Percentiles rank a stretch among this genome's conserved stretches.
Evolutionary conservation across 805 yeast genomes (phyloP).

Genomic region (Cyberlindnera nakhonratchasimensis): DNA sequence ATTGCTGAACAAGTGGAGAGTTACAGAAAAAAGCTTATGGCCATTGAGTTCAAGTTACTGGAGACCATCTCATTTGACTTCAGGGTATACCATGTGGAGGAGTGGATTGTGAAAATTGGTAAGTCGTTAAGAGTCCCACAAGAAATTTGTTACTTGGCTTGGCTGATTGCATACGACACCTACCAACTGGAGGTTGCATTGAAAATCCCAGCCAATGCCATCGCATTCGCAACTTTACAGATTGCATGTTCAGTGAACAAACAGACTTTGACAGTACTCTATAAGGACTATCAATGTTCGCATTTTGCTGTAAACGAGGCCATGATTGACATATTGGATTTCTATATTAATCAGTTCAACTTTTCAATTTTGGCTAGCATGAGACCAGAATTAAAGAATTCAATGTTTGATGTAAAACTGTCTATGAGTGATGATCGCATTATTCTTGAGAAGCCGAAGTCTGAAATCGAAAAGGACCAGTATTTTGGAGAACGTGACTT

Average conservation of each 20-base stretch:
- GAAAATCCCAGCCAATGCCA: constrained; percentile 70
- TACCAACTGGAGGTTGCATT: constrained; percentile 66
- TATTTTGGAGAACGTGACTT: constrained; percentile 37
- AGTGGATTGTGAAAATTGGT: constrained; percentile 56
- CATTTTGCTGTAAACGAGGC: constrained; percentile 41
- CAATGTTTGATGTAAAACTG: constrained; percentile 41
- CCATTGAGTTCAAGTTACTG: constrained; percentile 65
- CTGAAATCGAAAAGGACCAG: constrained; percentile 40
- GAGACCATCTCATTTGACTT: constrained; percentile 82
- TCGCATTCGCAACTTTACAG: constrained; percentile 65
- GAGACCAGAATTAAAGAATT: constrained; percentile 34
- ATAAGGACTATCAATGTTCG: constrained; percentile 14
- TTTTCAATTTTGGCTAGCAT: constrained; percentile 44
- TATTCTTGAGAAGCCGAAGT: constrained; percentile 23
- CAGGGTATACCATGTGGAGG: constrained; percentile 64
- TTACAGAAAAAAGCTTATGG: constrained; percentile 53
- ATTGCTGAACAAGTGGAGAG: constrained; percentile 42
- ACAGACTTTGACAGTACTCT: constrained; percentile 23
- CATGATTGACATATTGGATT: constrained; percentile 54
- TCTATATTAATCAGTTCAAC: constrained; percentile 55
- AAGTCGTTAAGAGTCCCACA: constrained; percentile 46
- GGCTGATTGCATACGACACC: constrained; percentile 76
- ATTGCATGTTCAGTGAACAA: constrained; percentile 51
- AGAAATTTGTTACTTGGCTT: constrained; percentile 52
- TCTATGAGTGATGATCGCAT: constrained; percentile 38